Evolutionary conservation across 1,284 basidiomycete species (phyloP).

Genomic region (Ceratobasidium sp.): DNA sequence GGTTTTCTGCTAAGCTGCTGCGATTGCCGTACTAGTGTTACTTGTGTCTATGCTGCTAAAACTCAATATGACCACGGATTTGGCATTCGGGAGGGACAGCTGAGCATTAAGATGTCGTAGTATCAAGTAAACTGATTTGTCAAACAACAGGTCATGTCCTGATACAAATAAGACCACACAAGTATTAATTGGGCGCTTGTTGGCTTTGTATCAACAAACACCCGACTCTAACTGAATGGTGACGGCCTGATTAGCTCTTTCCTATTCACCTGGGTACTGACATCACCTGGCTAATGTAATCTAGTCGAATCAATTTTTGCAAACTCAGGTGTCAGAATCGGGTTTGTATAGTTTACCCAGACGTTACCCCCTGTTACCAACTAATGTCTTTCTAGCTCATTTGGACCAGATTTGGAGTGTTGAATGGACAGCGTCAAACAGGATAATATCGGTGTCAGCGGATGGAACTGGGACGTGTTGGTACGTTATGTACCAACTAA

Average conservation of each 20-base stretch:
- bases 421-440: conserved; percentile 77
- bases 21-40: too few species aligned
- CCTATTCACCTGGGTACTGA: not conserved
- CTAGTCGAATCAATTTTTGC: conserved; percentile 41
- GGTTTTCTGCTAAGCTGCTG: too few species aligned
- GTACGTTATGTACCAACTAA: conserved; percentile 33
- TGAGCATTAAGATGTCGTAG: too few species aligned
- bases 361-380: not conserved
- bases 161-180: not conserved
- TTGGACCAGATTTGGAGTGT: conserved; percentile 85
- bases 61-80: too few species aligned
- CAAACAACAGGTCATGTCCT: not conserved
- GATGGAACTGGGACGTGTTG: conserved; percentile 81
- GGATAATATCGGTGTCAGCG: conserved; percentile 75
- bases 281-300: not conserved
- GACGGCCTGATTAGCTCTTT: not conserved
- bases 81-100: too few species aligned
- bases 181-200: not conserved
- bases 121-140: not conserved
- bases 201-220: not conserved
- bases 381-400: conserved; percentile 68
- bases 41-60: too few species aligned
- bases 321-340: conserved; percentile 31
- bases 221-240: conserved; percentile 3
- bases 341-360: not conserved